Percentiles rank a stretch among this genome's conserved stretches.
These are phyloP conservation scores for Penicillium verrucosum DNA, from an alignment of 2,329 filamentous ascomycete species.

Conservation along the genomic window DNA sequence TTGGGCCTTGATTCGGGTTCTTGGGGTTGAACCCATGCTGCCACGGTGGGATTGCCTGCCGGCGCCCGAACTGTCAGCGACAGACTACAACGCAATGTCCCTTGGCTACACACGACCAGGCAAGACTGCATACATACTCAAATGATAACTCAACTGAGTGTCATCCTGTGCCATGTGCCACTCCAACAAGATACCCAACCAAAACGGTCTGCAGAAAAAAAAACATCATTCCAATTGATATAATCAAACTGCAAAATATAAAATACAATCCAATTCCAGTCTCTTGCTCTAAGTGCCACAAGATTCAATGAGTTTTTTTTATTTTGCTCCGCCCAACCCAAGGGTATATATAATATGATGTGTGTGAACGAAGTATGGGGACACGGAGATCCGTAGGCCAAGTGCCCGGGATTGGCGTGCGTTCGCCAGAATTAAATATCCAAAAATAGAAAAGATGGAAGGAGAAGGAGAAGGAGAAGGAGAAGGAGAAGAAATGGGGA, in stretches of 20 bases:
- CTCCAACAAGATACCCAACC: neutral
- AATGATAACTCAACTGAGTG: neutral
- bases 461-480: constrained; percentile 1
- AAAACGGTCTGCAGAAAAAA: constrained; percentile 5
- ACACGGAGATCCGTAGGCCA: neutral
- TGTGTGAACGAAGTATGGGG: constrained; percentile 11
- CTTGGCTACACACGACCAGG: neutral
- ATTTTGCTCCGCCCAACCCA: constrained; percentile 23
- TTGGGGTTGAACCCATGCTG: neutral
- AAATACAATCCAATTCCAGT: constrained; percentile 24
- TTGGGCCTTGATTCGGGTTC: neutral
- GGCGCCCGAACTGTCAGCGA: neutral
- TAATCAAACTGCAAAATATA: constrained; percentile 14
- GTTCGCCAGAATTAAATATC: constrained; percentile 11
- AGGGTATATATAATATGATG: constrained; percentile 28
- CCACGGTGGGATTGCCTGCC: neutral
- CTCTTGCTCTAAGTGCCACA: constrained; percentile 23
- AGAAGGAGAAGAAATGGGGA: constrained; percentile 6
- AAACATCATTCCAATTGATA: constrained; percentile 5
- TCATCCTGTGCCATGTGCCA: neutral
- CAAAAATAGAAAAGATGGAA: constrained; percentile 2
- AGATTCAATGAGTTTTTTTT: constrained; percentile 15
- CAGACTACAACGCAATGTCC: neutral
- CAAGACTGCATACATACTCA: neutral
- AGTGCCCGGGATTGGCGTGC: neutral